Percentiles rank a stretch among this genome's conserved stretches.
These are phyloP conservation scores for Fusarium transvaalense DNA, from an alignment of 2,329 filamentous ascomycete species.

Conservation along the genomic window DNA sequence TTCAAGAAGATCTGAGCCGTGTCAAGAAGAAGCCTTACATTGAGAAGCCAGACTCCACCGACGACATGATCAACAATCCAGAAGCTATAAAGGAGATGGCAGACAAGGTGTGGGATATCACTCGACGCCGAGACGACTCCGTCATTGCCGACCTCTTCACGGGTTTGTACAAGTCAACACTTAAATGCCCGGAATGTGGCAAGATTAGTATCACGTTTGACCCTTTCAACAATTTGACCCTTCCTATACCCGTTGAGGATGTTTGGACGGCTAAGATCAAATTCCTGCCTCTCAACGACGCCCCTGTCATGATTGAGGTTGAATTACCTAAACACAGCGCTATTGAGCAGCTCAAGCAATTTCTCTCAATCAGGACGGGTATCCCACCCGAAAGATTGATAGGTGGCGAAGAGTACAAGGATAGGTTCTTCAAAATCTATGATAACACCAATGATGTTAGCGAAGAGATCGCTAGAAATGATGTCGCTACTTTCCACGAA, in stretches of 20 bases:
- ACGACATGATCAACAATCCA: conserved; percentile 90
- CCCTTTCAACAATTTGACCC: conserved; percentile 92
- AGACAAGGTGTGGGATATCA: conserved; percentile 90
- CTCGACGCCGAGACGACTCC: conserved; percentile 91
- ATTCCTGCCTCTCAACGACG: conserved; percentile 81
- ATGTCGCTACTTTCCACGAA: conserved; percentile 79
- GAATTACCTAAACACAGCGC: conserved; percentile 84
- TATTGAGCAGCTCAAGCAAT: conserved; percentile 76
- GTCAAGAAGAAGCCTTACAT: conserved; percentile 97
- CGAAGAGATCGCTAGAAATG: conserved; percentile 77
- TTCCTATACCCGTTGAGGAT: conserved; percentile 89
- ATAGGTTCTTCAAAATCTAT: conserved; percentile 89
- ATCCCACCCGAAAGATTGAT: conserved; percentile 77
- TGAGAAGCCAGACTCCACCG: conserved; percentile 96
- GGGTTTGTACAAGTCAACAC: conserved; percentile 97
- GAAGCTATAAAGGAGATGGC: conserved; percentile 87
- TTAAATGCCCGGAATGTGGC: conserved; percentile 89
- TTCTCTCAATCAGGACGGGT: conserved; percentile 75
- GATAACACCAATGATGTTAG: conserved; percentile 75
- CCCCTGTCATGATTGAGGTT: conserved; percentile 78
- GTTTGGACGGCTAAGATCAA: conserved; percentile 81
- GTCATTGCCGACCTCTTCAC: conserved; percentile 96
- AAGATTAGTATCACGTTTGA: conserved; percentile 99
- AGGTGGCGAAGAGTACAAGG: conserved; percentile 83
- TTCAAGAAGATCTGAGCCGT: conserved; percentile 95